Evolutionary conservation across 2,329 filamentous ascomycete genomes (phyloP), one percentile per base, ranked within the genome.

Genomic region (Graphilbum fragrans): DNA sequence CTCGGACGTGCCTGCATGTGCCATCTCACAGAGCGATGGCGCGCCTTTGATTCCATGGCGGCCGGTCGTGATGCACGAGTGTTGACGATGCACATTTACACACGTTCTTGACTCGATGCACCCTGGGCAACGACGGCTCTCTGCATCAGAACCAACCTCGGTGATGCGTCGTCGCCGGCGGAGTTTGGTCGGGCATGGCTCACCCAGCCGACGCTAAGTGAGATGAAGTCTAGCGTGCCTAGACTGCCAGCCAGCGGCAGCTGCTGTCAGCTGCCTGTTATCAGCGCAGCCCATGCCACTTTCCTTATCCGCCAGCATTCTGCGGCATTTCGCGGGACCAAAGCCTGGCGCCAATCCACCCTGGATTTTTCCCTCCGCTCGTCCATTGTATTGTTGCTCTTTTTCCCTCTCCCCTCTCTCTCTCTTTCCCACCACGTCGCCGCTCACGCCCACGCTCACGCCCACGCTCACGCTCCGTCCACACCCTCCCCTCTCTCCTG

Each of bases 181-280:
- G 47, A 46, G 35, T 43, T 42, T 44, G 47, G 45, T 46, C 45
- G 47, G 45, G 45, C 29, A 32, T 33, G 40, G 7, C 17, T 10
- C 14, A 14, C 23, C 36, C 20, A 35, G 35, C 45, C 47, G 45
- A 48, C 45, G 41, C 47, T 48, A 47, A 32, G 12, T 8, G 11
- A 16, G 37, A 22, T 12, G 5, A 20, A 10, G 23, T 22, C n/a
- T 20, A 12, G 16, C 12, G 22, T 6, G n/a, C 9, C 27, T 32
- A 7, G n/a, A 4, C 12, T 31, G 33, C 2, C 42, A 38, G 39
- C 36, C 40, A 34, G 2, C 35, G 29, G 17, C 43, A 32, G 40
- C 43, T 45, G 42, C 2, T 29, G 19, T 3, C 18, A 3, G n/a
- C 22, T 37, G 22, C 6, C 16, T 35, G 18, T 44, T 41, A 40